Evolutionary conservation across 2,329 filamentous ascomycete species (phyloP), one percentile per base, ranked within the genome.

Genomic region (Sclerotinia glacialis): DNA sequence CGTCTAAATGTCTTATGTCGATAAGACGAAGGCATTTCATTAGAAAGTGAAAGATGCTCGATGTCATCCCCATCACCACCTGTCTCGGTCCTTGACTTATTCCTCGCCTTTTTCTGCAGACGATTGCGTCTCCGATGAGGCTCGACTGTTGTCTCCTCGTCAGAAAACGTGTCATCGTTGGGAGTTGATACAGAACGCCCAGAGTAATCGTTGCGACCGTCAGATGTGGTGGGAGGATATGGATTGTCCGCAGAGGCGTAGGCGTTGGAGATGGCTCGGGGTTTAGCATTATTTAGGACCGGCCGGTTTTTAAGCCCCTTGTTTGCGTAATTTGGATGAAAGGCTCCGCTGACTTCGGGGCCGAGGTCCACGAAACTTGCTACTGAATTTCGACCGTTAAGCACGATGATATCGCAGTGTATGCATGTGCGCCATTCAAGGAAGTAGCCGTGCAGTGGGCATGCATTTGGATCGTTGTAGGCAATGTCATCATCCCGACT

Each of bases 361-460:
- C 58, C 31, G 28, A 50, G 44, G 49, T 23, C 44, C 26, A 21
- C 16, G n/a, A 49, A 49, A 37, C n/a, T 44, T 47, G 26, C 21
- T 37, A 49, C 16, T 26, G 58, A 49, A 46, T 14, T 37, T 47
- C 49, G 58, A 26, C 31, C 31, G 44, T 49, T 49, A 2, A 49
- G 44, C 44, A 49, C 49, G n/a, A 61, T 60, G 44, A 47, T 49
- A 61, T 61, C 58, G 14, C 44, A 61, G 14, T 1, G 31, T 49
- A 61, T 31, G 46, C 31, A 61, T 26, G 58, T 49, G 31, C 58
- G 58, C 58, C 58, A 61, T 49, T 61, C 31, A 16, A 61, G 58
- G 31, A 49, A 26, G 46, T 21, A 21, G 16, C 58, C 58, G 12
- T 61, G 58, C 2, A 37, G 23, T 37, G 58, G 28, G 11, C 58